Conservation (phyloP, 768 basidiomycete genomes). For the Kwoniella heveanensis region DNA sequence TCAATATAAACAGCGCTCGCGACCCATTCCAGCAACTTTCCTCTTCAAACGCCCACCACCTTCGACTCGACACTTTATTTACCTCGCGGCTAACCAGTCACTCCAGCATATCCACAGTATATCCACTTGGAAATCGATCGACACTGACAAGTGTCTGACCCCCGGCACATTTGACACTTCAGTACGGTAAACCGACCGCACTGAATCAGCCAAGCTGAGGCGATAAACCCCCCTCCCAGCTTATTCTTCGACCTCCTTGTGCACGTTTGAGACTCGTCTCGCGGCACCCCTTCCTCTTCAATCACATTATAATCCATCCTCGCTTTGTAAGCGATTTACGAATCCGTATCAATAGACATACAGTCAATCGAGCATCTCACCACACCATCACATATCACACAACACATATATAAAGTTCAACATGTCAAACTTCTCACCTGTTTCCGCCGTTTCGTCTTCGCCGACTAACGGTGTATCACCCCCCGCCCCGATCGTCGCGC, state of each 20-base stretch:
- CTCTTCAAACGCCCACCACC: background rate
- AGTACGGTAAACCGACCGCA: conserved; percentile 3
- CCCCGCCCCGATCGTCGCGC: conserved; percentile 6
- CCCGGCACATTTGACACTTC: conserved; percentile 2
- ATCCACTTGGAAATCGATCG: background rate
- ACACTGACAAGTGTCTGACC: too few relatives aligned
- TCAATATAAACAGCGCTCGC: conserved; percentile 48
- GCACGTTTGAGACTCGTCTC: conserved; percentile 56
- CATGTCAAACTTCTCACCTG: conserved; percentile 35
- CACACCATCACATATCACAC: background rate
- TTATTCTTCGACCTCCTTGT: conserved; percentile 47
- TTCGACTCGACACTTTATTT: background rate
- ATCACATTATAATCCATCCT: background rate
- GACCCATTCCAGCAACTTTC: conserved; percentile 55
- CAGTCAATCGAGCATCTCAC: background rate
- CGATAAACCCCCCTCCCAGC: conserved; percentile 8
- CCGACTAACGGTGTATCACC: conserved; percentile 6
- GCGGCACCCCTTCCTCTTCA: conserved; percentile 44
- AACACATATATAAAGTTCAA: conserved; percentile 6
- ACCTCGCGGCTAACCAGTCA: too few relatives aligned
- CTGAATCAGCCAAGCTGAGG: conserved; percentile 32
- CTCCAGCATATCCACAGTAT: background rate
- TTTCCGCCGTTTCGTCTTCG: conserved; percentile 18
- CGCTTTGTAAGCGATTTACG: background rate
- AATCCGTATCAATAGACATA: background rate